Evolutionary conservation across 2,329 filamentous ascomycete genomes (phyloP).

Genomic region (Aspergillus ochraceoroseus): DNA sequence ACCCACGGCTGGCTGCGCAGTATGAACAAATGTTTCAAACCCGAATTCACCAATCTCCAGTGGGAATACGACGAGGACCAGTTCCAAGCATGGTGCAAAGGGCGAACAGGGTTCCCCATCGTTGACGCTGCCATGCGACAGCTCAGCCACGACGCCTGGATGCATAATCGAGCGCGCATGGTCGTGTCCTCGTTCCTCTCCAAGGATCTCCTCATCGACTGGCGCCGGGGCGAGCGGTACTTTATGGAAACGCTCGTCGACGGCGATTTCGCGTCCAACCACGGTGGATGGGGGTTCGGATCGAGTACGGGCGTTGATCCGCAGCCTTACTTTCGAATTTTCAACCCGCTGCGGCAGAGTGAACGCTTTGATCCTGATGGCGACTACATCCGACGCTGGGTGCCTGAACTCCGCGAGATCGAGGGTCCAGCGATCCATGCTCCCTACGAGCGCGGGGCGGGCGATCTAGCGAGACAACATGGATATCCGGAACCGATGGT

Average conservation of each 20-base stretch:
- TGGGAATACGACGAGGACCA: slow-evolving; percentile 71
- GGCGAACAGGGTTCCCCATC: slow-evolving; percentile 73
- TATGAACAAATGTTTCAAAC: slow-evolving; percentile 76
- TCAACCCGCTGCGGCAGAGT: slow-evolving; percentile 78
- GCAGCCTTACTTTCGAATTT: slow-evolving; percentile 85
- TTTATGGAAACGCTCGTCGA: slow-evolving; percentile 80
- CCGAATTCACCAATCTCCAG: slow-evolving; percentile 72
- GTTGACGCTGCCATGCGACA: slow-evolving; percentile 86
- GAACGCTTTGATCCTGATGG: slow-evolving; percentile 79
- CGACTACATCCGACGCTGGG: slow-evolving; percentile 75
- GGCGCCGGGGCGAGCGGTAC: slow-evolving; percentile 73
- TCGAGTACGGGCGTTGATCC: slow-evolving; percentile 72
- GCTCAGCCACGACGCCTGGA: slow-evolving; percentile 62
- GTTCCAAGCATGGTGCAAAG: slow-evolving; percentile 70
- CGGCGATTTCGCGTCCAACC: slow-evolving; percentile 75
- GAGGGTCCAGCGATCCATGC: slow-evolving; percentile 70
- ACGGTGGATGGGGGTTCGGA: slow-evolving; percentile 63
- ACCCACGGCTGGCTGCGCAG: slow-evolving; percentile 29
- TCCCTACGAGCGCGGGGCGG: slow-evolving; percentile 65
- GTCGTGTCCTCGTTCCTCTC: slow-evolving; percentile 73
- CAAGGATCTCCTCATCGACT: slow-evolving; percentile 77
- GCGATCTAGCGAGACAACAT: slow-evolving; percentile 54
- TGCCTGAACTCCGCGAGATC: slow-evolving; percentile 65
- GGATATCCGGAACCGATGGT: slow-evolving; percentile 74
- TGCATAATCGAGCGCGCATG: slow-evolving; percentile 86